A percentile compares a stretch with the other conserved stretches of the same genome.
Conservation (phyloP, 306 rosid species). For the Cucumis hystrix region DNA sequence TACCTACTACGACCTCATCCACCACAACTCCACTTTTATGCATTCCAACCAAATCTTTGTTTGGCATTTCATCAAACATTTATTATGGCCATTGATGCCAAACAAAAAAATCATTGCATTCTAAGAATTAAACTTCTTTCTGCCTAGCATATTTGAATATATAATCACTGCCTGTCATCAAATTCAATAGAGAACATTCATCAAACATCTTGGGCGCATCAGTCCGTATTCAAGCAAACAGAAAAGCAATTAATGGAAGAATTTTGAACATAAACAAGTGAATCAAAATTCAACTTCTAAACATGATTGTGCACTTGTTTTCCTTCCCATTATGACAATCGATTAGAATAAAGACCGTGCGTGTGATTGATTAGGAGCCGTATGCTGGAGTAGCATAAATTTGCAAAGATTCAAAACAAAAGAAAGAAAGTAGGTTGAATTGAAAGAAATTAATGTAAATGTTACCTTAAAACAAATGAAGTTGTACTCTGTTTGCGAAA, state of each 20-base stretch:
- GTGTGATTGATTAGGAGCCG: neutral
- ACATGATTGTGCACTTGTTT: no score
- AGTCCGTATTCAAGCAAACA: no score
- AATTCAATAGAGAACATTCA: conserved; percentile 53
- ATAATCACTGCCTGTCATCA: conserved; percentile 35
- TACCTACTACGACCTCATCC: conserved; percentile 69
- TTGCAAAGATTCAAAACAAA: neutral
- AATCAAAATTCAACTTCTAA: no score
- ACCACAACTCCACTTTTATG: conserved; percentile 28
- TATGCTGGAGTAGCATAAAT: neutral
- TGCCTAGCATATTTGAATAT: conserved; percentile 35
- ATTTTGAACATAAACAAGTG: no score
- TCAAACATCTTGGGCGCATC: conserved; percentile 21
- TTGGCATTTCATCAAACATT: neutral
- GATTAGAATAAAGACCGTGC: neutral
- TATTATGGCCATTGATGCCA: conserved; percentile 34
- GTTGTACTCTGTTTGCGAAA: neutral
- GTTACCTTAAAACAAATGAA: neutral
- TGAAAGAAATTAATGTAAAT: neutral
- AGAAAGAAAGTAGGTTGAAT: neutral
- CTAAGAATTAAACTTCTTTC: conserved; percentile 41
- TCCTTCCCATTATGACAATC: neutral
- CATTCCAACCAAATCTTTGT: conserved; percentile 58
- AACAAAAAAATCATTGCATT: conserved; percentile 59
- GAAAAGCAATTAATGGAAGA: no score